A percentile compares a stretch with the other conserved stretches of the same genome.
Conservation (phyloP, 192 early-diverging fungal genomes). For the Coemansia sp. region DNA sequence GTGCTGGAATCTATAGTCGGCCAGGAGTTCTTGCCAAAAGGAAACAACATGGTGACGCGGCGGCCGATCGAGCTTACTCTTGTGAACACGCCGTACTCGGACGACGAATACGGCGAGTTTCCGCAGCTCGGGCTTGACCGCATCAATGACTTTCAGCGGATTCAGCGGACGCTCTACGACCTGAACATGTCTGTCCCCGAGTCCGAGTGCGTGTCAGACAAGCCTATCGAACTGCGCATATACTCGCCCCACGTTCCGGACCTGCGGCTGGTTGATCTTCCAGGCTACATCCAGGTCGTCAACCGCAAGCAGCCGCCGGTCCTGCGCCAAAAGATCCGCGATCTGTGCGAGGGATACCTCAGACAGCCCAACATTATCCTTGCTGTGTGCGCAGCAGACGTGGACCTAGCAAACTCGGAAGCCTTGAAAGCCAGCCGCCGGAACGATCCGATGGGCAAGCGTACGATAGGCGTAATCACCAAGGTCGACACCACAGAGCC, state of each 20-base stretch:
- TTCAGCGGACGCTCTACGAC: constrained; percentile 92
- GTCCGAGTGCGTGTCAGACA: constrained; percentile 82
- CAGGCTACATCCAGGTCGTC: constrained; percentile 85
- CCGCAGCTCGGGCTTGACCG: constrained; percentile 83
- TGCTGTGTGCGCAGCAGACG: constrained; percentile 81
- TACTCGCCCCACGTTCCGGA: constrained; percentile 85
- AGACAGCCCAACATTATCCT: constrained; percentile 79
- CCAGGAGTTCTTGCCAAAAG: constrained; percentile 83
- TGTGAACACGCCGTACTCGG: constrained; percentile 72
- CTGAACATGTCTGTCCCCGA: constrained; percentile 95
- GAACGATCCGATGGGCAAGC: constrained; percentile 73
- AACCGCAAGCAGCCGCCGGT: constrained; percentile 77
- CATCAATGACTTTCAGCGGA: constrained; percentile 81
- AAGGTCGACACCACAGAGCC: constrained; percentile 89
- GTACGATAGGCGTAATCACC: constrained; percentile 83
- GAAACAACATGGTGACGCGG: constrained; percentile 80
- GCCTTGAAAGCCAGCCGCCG: constrained; percentile 75
- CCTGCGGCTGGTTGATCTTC: constrained; percentile 78
- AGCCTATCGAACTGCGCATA: constrained; percentile 80
- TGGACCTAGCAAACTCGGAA: constrained; percentile 84
- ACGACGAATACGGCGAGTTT: constrained; percentile 83
- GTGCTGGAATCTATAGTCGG: constrained; percentile 86
- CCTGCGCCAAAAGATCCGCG: constrained; percentile 76
- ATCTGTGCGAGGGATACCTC: constrained; percentile 81
- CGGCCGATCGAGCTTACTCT: constrained; percentile 83